phyloP scores from a whole-genome alignment of 2,329 filamentous ascomycete genomes.

The Talaromyces sp. region DNA sequence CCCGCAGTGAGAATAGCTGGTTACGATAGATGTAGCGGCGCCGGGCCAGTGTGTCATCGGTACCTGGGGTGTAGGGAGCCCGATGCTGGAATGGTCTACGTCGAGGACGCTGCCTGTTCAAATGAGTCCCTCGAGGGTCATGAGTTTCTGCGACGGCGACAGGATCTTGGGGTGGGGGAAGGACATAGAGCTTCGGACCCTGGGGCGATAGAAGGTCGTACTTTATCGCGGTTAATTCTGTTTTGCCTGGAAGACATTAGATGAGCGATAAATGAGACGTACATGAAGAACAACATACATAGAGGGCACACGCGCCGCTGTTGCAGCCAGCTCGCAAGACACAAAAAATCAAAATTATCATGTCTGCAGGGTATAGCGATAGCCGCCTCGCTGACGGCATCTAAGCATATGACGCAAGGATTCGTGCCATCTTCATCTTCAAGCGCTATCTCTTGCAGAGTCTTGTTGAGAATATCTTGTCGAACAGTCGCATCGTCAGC shows the following conservation, averaged over 20 bases:
- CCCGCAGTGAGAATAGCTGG: constrained; percentile 71
- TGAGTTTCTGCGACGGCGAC: neutral
- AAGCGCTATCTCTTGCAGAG: constrained; percentile 43
- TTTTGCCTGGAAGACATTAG: constrained; percentile 42
- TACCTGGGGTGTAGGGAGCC: constrained; percentile 15
- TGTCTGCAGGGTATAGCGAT: constrained; percentile 75
- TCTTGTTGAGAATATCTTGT: constrained; percentile 44
- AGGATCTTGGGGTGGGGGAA: constrained; percentile 38
- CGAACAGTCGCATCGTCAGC: constrained; percentile 40
- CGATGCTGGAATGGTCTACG: constrained; percentile 21
- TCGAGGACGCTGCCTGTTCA: constrained; percentile 13
- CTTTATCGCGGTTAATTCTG: constrained; percentile 56
- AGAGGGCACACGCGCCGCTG: constrained; percentile 71
- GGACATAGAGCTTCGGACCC: constrained; percentile 56
- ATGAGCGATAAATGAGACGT: neutral
- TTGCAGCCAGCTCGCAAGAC: constrained; percentile 77
- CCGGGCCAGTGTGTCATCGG: constrained; percentile 50
- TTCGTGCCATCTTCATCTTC: constrained; percentile 37
- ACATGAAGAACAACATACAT: constrained; percentile 51
- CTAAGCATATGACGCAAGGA: constrained; percentile 85
- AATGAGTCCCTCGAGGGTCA: neutral
- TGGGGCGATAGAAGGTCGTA: constrained; percentile 59
- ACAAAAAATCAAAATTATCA: constrained; percentile 78
- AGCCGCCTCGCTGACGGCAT: constrained; percentile 67
- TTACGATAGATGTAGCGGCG: constrained; percentile 71